A percentile compares a stretch with the other conserved stretches of the same genome.
Conservation (phyloP, 192 early-diverging fungal genomes). For the Coemansia sp. region DNA sequence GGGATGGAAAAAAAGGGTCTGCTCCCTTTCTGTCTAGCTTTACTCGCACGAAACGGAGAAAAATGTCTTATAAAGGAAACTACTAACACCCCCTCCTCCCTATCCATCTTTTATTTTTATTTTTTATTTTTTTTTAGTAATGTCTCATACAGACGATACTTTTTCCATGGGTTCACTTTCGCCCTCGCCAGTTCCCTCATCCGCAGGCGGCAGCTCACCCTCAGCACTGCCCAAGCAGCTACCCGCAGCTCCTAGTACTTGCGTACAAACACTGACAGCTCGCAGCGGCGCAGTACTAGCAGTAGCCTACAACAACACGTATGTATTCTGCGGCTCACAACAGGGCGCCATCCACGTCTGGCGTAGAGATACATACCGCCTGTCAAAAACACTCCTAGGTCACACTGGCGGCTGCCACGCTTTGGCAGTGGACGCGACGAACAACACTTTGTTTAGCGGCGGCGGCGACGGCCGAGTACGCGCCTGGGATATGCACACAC, state of each 20-base stretch:
- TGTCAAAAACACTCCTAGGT: constrained; percentile 26
- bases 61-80: background rate
- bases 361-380: constrained; percentile 63
- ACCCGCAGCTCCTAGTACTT: background rate
- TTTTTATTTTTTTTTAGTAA: background rate
- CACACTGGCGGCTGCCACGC: constrained; percentile 42
- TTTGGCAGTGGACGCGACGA: constrained; percentile 13
- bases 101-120: background rate
- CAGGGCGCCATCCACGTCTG: constrained; percentile 65
- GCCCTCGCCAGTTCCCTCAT: background rate
- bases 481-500: constrained; percentile 66
- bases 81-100: background rate
- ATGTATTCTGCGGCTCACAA: constrained; percentile 73
- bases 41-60: too few species aligned
- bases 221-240: too few species aligned
- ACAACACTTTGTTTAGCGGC: constrained; percentile 29
- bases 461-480: constrained; percentile 74
- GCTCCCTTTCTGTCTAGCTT: too few species aligned
- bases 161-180: background rate
- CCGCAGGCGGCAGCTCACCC: too few species aligned
- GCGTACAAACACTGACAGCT: constrained; percentile 10
- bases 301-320: constrained; percentile 59
- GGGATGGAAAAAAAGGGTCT: too few species aligned
- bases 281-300: constrained; percentile 58
- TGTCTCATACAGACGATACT: background rate